These are phyloP conservation scores for Globisporangium abappressorium DNA, from an alignment of 352 stramenopile species.

Conservation along the genomic window DNA sequence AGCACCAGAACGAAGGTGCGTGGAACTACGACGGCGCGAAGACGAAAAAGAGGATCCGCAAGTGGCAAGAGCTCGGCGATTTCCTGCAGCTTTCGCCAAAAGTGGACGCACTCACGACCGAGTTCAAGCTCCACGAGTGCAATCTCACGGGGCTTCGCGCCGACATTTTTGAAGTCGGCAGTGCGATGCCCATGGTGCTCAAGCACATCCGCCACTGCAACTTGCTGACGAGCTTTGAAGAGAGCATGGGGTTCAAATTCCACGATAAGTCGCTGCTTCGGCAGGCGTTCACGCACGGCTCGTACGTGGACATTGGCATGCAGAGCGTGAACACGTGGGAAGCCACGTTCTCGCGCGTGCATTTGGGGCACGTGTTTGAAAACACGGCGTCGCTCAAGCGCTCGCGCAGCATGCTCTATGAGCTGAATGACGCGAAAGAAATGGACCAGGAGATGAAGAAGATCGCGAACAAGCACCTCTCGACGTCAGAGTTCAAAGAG, in stretches of 20 bases:
- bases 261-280: slow-evolving; percentile 74
- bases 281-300: slow-evolving; percentile 83
- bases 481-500: slow-evolving; percentile 59
- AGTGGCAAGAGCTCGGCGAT: slow-evolving; percentile 52
- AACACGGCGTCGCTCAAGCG: slow-evolving; percentile 59
- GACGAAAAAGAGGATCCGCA: slow-evolving; percentile 51
- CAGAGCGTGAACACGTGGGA: slow-evolving; percentile 83
- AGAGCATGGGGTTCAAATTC: slow-evolving; percentile 57
- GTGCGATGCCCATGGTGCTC: slow-evolving; percentile 83
- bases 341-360: slow-evolving; percentile 68
- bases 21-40: slow-evolving; percentile 71
- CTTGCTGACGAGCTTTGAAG: slow-evolving; percentile 62
- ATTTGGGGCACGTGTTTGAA: slow-evolving; percentile 70
- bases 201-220: slow-evolving; percentile 82
- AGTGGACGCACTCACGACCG: slow-evolving; percentile 39
- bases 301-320: slow-evolving; percentile 82
- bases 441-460: slow-evolving; percentile 47
- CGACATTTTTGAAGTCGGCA: slow-evolving; percentile 81
- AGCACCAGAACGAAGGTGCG: slow-evolving; percentile 50
- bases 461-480: slow-evolving; percentile 58
- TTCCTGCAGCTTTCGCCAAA: slow-evolving; percentile 71
- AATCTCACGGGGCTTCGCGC: slow-evolving; percentile 73
- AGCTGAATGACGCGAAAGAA: slow-evolving; percentile 20
- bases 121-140: slow-evolving; percentile 45
- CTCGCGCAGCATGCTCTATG: slow-evolving; percentile 46